These are phyloP conservation scores for Wickerhamiella kurtzmanii DNA, from an alignment of 805 yeast species.

Conservation along the genomic window DNA sequence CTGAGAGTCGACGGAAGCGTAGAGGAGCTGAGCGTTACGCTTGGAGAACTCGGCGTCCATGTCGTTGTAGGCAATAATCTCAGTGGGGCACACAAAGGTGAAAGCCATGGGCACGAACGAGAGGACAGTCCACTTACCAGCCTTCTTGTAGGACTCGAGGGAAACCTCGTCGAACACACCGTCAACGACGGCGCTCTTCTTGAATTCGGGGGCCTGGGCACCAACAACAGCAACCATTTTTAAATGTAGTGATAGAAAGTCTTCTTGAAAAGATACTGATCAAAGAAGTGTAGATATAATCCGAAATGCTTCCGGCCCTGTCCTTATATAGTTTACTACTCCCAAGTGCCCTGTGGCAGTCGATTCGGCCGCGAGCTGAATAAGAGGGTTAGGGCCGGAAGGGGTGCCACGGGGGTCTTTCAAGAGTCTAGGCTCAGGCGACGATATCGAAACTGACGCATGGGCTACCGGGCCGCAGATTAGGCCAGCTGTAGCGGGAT, in stretches of 20 bases:
- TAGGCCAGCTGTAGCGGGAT: too few species aligned
- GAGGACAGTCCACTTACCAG: constrained; percentile 90
- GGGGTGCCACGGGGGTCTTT: background rate
- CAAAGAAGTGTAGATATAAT: background rate
- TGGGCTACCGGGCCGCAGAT: too few species aligned
- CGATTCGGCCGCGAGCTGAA: background rate
- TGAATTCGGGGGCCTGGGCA: constrained; percentile 93
- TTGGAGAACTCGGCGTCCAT: constrained; percentile 82
- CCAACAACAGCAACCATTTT: constrained; percentile 79
- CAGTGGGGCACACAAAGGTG: constrained; percentile 99
- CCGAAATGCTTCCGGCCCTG: background rate
- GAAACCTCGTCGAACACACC: constrained; percentile 92
- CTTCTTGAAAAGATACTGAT: background rate
- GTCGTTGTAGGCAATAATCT: constrained; percentile 96
- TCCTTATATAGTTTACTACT: background rate
- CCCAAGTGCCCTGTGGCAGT: background rate
- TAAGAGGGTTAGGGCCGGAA: background rate
- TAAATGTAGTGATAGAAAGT: constrained; percentile 20
- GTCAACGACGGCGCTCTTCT: constrained; percentile 92
- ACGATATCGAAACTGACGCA: too few species aligned
- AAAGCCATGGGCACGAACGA: constrained; percentile 98
- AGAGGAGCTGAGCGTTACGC: constrained; percentile 76
- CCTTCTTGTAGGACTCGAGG: constrained; percentile 70
- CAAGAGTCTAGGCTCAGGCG: background rate
- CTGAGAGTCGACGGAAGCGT: constrained; percentile 98